Base-by-base conservation (phyloP, 306 rosid genomes). In the Rubus idaeus region DNA sequence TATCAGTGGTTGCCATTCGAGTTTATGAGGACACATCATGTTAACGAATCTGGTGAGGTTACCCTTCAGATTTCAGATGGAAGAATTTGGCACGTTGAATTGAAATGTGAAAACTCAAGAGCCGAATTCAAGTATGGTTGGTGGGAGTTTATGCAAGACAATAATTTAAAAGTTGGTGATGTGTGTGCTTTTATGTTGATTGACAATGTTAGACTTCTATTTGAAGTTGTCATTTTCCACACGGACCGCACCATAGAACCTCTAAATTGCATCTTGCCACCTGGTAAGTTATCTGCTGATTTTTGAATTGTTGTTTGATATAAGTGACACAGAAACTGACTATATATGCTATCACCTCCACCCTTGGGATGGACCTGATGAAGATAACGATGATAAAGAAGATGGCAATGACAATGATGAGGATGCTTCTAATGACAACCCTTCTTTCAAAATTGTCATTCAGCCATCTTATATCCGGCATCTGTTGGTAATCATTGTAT, bases 101-200 rank as follows among this genome's bases (percentile, higher is more conserved):
- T 44, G 41, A 55, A 10, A 53, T 55, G 61, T 55, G 61, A 55
- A 55, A n/a, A 64, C 11, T 18, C 17, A 18, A 6, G 10, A 1
- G 72, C 47, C 6, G 52, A 41, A 17, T 17, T 73, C 52, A 23
- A 13, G 21, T 6, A 30, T 47, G 85, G 87, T 17, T 89, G 90
- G 90, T 81, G n/a, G 42, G n/a, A 3, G 11, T 86, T 89, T 77
- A 75, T n/a, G 4, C 13, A 17, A 40, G 81, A 75, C 39, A 79
- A 71, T 79, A 20, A 37, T 4, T 74, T 78, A 62, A 50, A 75
- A 79, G 44, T 45, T 7, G 86, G 81, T 6, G 78, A 79, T 70
- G 42, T 75, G 17, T 73, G 80, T 30, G 66, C 62, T 6, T 83
- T 83, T 42, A 69, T 62, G 67, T 23, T 79, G 40, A 72, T 77